phyloP scores from a whole-genome alignment of 2,329 filamentous ascomycete species.

The Myriosclerotinia curreyana region DNA sequence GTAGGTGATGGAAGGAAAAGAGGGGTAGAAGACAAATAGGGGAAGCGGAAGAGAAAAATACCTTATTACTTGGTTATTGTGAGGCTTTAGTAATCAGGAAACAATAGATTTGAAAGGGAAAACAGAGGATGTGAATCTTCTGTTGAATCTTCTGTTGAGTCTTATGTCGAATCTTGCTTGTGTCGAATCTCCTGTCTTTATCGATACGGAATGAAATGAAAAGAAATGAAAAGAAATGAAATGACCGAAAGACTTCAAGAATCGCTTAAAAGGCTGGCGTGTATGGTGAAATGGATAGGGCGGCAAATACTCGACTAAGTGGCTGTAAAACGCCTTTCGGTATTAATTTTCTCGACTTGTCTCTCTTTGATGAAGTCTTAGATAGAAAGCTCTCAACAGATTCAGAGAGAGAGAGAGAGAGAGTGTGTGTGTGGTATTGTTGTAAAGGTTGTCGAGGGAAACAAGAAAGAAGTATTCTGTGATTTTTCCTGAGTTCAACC shows the following conservation, averaged over 20 bases:
- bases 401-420: too few relatives aligned
- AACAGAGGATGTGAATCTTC: background rate
- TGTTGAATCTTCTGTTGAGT: background rate
- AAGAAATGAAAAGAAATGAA: conserved; percentile 12
- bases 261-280: conserved; percentile 4
- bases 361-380: conserved; percentile 3
- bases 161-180: background rate
- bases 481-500: background rate
- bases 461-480: background rate
- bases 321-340: background rate
- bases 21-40: conserved; percentile 2
- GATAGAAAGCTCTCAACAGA: too few relatives aligned
- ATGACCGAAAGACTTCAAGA: background rate
- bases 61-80: background rate
- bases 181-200: background rate
- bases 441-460: background rate
- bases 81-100: background rate
- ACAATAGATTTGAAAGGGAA: background rate
- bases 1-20: background rate
- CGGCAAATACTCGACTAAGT: background rate
- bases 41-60: background rate
- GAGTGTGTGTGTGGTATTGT: too few relatives aligned
- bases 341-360: background rate
- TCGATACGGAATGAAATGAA: conserved; percentile 15
- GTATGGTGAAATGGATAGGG: conserved; percentile 5